Evolutionary conservation across 495 filamentous ascomycete genomes (phyloP).

Genomic region (Penicillium argentinense): DNA sequence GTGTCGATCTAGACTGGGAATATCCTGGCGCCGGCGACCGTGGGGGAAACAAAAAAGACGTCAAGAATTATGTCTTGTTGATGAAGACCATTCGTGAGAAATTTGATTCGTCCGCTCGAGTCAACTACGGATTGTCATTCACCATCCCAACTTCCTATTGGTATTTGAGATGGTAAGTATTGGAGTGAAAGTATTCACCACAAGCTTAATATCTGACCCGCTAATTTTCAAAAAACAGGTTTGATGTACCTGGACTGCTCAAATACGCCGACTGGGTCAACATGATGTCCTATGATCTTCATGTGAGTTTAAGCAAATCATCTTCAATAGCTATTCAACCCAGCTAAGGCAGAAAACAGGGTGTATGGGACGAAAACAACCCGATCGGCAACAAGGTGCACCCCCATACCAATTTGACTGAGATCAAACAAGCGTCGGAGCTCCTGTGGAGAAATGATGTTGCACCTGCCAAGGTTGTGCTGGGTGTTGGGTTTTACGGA

Average conservation of each 20-base stretch:
- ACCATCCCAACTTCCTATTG: slow-evolving; percentile 7
- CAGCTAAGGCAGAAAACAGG: background rate
- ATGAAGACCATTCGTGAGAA: slow-evolving; percentile 41
- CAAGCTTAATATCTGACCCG: no score
- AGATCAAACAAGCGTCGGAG: slow-evolving; percentile 25
- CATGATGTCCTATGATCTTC: slow-evolving; percentile 54
- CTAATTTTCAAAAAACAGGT: no score
- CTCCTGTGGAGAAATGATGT: slow-evolving; percentile 35
- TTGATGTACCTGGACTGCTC: slow-evolving; percentile 39
- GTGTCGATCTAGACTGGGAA: slow-evolving; percentile 60
- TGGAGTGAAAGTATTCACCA: no score
- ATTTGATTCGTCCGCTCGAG: slow-evolving; percentile 22
- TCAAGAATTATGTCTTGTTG: slow-evolving; percentile 39
- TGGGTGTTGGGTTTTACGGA: slow-evolving; percentile 40
- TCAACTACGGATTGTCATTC: slow-evolving; percentile 26
- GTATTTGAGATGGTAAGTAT: slow-evolving; percentile 46
- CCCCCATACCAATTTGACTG: slow-evolving; percentile 31
- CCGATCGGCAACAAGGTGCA: background rate
- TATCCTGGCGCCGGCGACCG: slow-evolving; percentile 44
- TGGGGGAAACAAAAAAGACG: slow-evolving; percentile 37
- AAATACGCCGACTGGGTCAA: slow-evolving; percentile 51
- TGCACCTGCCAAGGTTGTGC: slow-evolving; percentile 27
- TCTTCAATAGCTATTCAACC: background rate
- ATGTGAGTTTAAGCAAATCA: slow-evolving; percentile 5
- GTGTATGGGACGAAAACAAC: slow-evolving; percentile 11